Evolutionary conservation across 2,329 filamentous ascomycete genomes (phyloP), one percentile per base, ranked within the genome.

Genomic region (Coniochaeta pulveracea): DNA sequence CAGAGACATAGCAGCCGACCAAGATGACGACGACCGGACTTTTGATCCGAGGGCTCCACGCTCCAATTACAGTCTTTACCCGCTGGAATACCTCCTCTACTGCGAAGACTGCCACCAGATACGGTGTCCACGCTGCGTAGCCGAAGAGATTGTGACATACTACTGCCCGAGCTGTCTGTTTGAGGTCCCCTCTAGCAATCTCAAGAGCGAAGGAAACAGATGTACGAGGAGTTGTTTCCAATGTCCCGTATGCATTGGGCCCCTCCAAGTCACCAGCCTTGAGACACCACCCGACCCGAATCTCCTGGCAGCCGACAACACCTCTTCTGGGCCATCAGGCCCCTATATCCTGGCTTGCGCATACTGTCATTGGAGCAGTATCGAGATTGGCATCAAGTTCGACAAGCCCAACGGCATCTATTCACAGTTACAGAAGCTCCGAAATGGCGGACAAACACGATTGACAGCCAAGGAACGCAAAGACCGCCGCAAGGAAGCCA

Each of bases 101-200:
- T 98, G 91, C 63, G 89, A 94, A 52, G 91, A 96, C 54, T 98
- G 91, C 56, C 85, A 93, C 53, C 82, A 94, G 57, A 93, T 96
- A 40, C 82, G 91, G 45, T 98, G 91, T 53, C 84, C 85, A 5
- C 71, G 86, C 60, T 98, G 91, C 51, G 83, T 93, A 34, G 74
- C 80, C 30, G 91, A 98, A 52, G 91, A 98, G 60, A 86, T 94
- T 35, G 78, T 93, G 30, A 91, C 85, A 34, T 95, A 86, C 68
- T 98, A 85, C 58, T 98, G 91, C 49, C 91, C 91, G 5, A 89
- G 77, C 53, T 98, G 91, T 54, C 61, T 98, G 37, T 96, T 98
- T 49, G 91, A 98, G 57, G 89, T 94, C 19, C 86, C 89, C 5
- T 93, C 83, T 54, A 93, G 85, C 50, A 86, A 85, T 49, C 75